Base-by-base conservation (phyloP, 1,139 yeast species). In the Pichia sp. region DNA sequence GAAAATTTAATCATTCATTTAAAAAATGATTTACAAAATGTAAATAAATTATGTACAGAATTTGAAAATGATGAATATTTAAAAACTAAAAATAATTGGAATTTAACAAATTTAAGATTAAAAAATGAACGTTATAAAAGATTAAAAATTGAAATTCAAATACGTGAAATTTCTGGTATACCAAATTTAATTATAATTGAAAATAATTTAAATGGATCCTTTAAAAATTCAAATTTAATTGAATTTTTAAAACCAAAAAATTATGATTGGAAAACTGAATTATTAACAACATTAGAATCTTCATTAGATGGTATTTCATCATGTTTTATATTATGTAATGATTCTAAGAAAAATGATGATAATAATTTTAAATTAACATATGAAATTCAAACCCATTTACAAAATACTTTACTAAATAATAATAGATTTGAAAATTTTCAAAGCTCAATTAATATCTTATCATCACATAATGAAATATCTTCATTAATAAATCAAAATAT, bases 101-200 rank as follows among this genome's bases (percentile, higher is more conserved):
- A 6, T 2, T 11, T 24, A 3, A 27, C 47, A 1, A 37, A 35
- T 25, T 12, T 26, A 2, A 36, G 41, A 28, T 33, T 39, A 4
- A 12, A 32, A 20, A 10, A 22, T 6, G 51, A 50, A 34, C 31
- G 16, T 20, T 39, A 41, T 27, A 48, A 48, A 39, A 24, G 53
- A 8, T 10, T 48, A 12, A 50, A 46, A 30, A 43, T 48, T 20
- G 46, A 50, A 27, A 41, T 46, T 26, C 53, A 50, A 40, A 43
- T 50, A 8, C 39, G 42, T 20, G 48, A 50, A 28, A 9, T 46
- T n/a, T 43, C 48, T 20, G 48, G 47, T 5, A 48, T 46, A 20
- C 47, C 48, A 5, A 43, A 41, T 30, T 20, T 43, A 4, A 28
- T 43, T 4, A 41, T 42, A 10, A 5, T 39, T 12, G 27, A 32